Conservation (phyloP, 163 green algal genomes). For the Chlamydomonas reinhardtii region DNA sequence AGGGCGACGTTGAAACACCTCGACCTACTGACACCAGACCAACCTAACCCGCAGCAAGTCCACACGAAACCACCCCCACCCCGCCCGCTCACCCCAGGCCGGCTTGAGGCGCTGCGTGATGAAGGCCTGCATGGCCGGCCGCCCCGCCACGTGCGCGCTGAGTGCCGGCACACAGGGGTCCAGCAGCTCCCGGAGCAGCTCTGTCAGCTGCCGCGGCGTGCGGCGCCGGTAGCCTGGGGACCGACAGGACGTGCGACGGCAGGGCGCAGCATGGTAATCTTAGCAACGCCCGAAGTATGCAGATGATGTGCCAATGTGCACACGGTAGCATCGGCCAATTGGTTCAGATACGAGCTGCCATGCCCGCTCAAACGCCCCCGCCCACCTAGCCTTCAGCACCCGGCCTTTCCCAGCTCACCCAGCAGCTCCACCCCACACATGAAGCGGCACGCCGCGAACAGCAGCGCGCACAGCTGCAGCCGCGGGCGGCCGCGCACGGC, state of each 20-base stretch:
- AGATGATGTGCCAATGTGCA: too few species aligned
- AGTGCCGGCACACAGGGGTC: conserved; percentile 23
- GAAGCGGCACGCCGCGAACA: conserved; percentile 23
- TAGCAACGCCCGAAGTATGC: too few species aligned
- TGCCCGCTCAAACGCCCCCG: not conserved
- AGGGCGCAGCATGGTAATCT: too few species aligned
- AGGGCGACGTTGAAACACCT: too few species aligned
- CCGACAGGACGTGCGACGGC: not conserved
- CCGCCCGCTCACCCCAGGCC: conserved; percentile 14
- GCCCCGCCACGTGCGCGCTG: conserved; percentile 3
- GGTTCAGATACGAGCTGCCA: too few species aligned
- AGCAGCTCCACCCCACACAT: not conserved
- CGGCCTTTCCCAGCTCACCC: not conserved
- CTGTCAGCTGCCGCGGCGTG: conserved; percentile 11
- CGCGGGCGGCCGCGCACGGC: not conserved
- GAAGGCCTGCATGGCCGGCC: conserved; percentile 20
- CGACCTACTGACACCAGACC: too few species aligned
- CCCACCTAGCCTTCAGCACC: not conserved
- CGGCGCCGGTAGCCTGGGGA: not conserved
- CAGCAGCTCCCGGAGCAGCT: conserved; percentile 16
- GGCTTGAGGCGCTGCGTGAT: conserved; percentile 27
- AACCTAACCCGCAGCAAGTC: not conserved
- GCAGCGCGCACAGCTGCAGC: conserved; percentile 34
- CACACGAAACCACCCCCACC: too few species aligned
- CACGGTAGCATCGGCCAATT: too few species aligned